Evolutionary conservation across 495 filamentous ascomycete genomes (phyloP).

Genomic region (Podospora tetraspora): DNA sequence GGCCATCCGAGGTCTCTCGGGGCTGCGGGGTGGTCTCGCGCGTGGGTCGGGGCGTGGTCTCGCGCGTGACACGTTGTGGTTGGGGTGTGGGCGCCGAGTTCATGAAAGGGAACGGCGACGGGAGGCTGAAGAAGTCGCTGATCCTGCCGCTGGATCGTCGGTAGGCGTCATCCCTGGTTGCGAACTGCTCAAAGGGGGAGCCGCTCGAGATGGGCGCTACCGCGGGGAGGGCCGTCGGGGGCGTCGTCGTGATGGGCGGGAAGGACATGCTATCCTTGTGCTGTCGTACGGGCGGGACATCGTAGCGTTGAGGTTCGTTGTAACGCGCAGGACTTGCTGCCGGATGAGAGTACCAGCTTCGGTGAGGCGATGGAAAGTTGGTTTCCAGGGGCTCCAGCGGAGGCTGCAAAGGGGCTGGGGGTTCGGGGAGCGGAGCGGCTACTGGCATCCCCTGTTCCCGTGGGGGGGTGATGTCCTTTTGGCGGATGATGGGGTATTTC

Average conservation of each 20-base stretch:
- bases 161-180: constrained; percentile 20
- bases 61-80: constrained; percentile 10
- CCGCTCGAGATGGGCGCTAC: constrained; percentile 7
- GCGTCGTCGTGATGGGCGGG: neutral
- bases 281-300: neutral
- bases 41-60: constrained; percentile 6
- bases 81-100: constrained; percentile 8
- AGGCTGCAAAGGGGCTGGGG: neutral
- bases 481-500: constrained; percentile 59
- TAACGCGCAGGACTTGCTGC: neutral
- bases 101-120: constrained; percentile 27
- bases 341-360: neutral
- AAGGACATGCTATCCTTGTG: neutral
- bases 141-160: constrained; percentile 21
- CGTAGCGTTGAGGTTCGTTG: neutral
- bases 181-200: constrained; percentile 19
- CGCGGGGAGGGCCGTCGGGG: neutral
- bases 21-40: constrained; percentile 16
- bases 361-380: neutral
- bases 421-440: neutral
- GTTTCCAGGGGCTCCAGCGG: neutral
- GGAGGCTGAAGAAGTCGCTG: constrained; percentile 28
- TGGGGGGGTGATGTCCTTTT: constrained; percentile 24
- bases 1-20: constrained; percentile 29
- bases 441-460: constrained; percentile 18